These are phyloP conservation scores for Penicillium ochrochloron DNA, from an alignment of 495 filamentous ascomycete genomes.

Conservation along the genomic window DNA sequence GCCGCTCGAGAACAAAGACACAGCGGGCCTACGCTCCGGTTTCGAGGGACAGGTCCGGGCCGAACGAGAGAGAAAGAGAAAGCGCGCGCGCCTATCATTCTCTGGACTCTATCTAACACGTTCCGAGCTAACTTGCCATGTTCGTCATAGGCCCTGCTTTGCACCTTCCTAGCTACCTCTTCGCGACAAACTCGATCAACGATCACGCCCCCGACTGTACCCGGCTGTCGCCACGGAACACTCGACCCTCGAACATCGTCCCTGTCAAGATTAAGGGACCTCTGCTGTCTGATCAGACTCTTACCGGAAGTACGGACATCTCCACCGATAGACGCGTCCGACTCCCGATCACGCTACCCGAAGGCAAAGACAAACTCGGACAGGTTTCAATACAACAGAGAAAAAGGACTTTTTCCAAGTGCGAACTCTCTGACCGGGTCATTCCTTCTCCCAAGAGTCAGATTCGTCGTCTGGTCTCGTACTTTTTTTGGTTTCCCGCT, in stretches of 20 bases:
- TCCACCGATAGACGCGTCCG: conserved; percentile 10
- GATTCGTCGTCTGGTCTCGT: conserved; percentile 1
- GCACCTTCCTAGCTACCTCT: conserved; percentile 7
- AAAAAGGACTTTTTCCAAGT: neutral
- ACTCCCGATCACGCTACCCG: conserved; percentile 8
- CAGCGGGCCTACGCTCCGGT: conserved; percentile 3
- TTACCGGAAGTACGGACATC: conserved; percentile 1
- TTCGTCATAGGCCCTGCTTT: conserved; percentile 14
- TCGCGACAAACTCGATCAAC: conserved; percentile 16
- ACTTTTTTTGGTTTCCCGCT: conserved; percentile 1
- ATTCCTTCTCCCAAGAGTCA: neutral
- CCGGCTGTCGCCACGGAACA: conserved; percentile 14
- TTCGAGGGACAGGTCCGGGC: neutral
- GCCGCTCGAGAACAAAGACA: conserved; percentile 5
- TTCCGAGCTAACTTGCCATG: conserved; percentile 16
- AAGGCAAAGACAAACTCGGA: conserved; percentile 4
- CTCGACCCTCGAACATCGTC: neutral
- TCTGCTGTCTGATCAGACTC: neutral
- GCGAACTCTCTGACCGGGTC: neutral
- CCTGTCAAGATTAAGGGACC: neutral
- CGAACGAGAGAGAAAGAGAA: neutral
- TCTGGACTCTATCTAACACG: neutral
- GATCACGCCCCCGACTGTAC: conserved; percentile 19
- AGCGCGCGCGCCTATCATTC: neutral
- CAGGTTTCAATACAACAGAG: neutral